A percentile compares a stretch with the other conserved stretches of the same genome.
Conservation (phyloP, 768 basidiomycete genomes). For the Mycena indigotica region DNA sequence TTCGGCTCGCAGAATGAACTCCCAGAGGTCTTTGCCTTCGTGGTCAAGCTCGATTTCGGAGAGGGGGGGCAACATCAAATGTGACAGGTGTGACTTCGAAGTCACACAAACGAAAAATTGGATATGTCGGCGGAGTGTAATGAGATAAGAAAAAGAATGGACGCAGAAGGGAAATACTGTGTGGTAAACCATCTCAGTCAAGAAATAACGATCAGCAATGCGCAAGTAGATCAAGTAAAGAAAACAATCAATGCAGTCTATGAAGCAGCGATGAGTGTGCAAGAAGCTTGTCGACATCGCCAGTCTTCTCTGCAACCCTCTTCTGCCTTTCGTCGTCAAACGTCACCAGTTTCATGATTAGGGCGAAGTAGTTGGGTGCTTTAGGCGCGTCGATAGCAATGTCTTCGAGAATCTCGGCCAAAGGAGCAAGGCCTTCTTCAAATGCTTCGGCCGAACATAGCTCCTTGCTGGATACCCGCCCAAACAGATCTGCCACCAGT, state of each 20-base stretch:
- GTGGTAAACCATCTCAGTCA: no score
- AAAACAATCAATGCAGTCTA: constrained; percentile 48
- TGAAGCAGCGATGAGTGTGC: constrained; percentile 45
- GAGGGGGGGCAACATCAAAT: no score
- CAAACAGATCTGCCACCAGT: constrained; percentile 77
- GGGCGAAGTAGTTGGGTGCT: constrained; percentile 74
- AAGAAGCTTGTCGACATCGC: constrained; percentile 62
- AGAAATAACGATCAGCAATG: no score
- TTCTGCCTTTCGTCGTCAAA: constrained; percentile 62
- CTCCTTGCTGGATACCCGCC: constrained; percentile 58
- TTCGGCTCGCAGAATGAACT: no score
- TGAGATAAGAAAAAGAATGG: no score
- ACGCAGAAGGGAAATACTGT: no score
- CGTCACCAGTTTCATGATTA: constrained; percentile 70
- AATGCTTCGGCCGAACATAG: constrained; percentile 62
- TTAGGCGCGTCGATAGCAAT: constrained; percentile 88
- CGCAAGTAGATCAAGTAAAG: no score
- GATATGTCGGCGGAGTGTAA: no score
- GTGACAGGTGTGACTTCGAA: no score
- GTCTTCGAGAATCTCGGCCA: constrained; percentile 83
- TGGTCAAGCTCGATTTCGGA: no score
- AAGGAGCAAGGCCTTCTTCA: constrained; percentile 71
- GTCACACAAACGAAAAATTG: no score
- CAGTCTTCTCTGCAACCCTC: constrained; percentile 62
- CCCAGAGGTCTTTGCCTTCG: no score